Evolutionary conservation across 805 yeast species (phyloP), one percentile per base, ranked within the genome.

Genomic region (Saccharomycopsis guyanensis): DNA sequence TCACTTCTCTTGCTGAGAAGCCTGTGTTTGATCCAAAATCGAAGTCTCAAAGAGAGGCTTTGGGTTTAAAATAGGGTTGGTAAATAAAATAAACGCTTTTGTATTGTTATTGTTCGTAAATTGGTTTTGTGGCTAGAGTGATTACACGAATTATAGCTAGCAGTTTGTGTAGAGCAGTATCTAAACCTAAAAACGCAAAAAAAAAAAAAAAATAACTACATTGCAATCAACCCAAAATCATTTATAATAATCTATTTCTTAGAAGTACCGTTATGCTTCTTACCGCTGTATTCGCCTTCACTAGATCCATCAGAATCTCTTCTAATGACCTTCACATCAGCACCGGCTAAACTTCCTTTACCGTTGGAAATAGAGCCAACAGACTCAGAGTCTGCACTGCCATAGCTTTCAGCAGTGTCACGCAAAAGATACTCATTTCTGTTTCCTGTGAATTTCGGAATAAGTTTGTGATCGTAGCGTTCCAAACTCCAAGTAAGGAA

Each of bases 41-140:
- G 3, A 71, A 70, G 56, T 69, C 76, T 31, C 79, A 73, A 56
- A 71, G 80, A 60, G 72, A 74, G 57, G 67, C 76, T 8, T 60
- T 73, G 49, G 77, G 78, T 3, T 52, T 62, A 15, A 34, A 34
- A 18, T 34, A 34, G 38, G 20, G 20, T 34, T 16, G 5, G 18
- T n/a, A 10, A 7, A 25, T 25, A 25, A 25, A 25, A 25, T 25
- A 25, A 25, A n/a, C n/a, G n/a, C n/a, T n/a, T n/a, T n/a, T n/a
- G n/a, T 25, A 25, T 25, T 25, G 29, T 25, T 7, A 10, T 25
- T 25, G 29, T 25, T 25, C 10, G 10, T 25, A 25, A 25, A 10
- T 10, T 25, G 29, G 29, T 25, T 7, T 10, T n/a, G n/a, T n/a
- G n/a, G n/a, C n/a, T n/a, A n/a, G n/a, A n/a, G n/a, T n/a, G n/a